Base-by-base conservation (phyloP, 495 filamentous ascomycete genomes). In the Aspergillus olivimuriae region DNA sequence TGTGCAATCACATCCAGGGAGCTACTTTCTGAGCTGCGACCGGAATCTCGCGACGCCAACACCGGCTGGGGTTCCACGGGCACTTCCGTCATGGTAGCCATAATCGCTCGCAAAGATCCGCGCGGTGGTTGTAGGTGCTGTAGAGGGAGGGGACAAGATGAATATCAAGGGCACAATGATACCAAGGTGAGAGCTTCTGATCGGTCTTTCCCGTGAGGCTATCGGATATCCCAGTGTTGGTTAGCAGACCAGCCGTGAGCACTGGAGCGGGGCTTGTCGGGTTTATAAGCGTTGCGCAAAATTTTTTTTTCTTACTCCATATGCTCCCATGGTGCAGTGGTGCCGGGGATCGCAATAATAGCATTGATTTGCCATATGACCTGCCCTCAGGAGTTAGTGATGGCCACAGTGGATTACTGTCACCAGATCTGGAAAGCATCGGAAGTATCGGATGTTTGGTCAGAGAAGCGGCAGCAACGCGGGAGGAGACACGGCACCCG, bases 21-120 rank as follows among this genome's bases (percentile, higher is more conserved):
- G 58, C 61, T 64, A 42, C 62, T 69, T 34, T 66, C 66, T 2
- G 66, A 69, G 54, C 63, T 65, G 17, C 65, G 57, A n/a, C 52
- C 60, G 32, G 50, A 54, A 23, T 46, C 41, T 39, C 51, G 54
- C 44, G 53, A 56, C 14, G 49, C 49, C 24, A 56, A 44, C 21
- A 42, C 50, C 20, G 47, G 41, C 17, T 52, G 53, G 9, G 46
- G 46, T 51, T 51, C 52, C 45, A n/a, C n/a, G n/a, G n/a, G n/a
- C n/a, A n/a, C n/a, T n/a, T n/a, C n/a, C n/a, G 44, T 48, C 43
- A 44, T 50, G 18, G 19, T 46, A n/a, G n/a, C n/a, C n/a, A n/a
- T n/a, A n/a, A n/a, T n/a, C n/a, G n/a, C n/a, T n/a, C n/a, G n/a
- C n/a, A n/a, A n/a, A n/a, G n/a, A n/a, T n/a, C n/a, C n/a, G n/a